Base-by-base conservation (phyloP, 495 filamentous ascomycete species). In the Talaromyces proteolyticus region DNA sequence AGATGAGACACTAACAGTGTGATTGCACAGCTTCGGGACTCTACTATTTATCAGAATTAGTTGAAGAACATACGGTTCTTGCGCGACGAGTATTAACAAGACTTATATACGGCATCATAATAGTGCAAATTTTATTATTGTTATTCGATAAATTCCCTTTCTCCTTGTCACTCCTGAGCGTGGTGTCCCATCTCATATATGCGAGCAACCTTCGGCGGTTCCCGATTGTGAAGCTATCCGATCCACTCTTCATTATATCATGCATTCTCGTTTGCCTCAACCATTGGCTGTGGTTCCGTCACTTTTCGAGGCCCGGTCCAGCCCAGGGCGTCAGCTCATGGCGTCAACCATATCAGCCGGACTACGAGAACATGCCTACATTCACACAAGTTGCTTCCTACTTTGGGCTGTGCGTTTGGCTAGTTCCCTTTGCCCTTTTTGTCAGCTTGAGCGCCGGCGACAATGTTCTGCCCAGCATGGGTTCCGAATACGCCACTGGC, bases 341-440 rank as follows among this genome's bases (percentile, higher is more conserved):
- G 67, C 67, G 74, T 49, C 68, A 81, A 47, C 80, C 80, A 51
- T 81, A 85, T 64, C 77, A 81, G 57, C 66, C 79, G 36, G 59
- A 62, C 47, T 58, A 65, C 23, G 66, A 71, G 10, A 73, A 84
- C 47, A 68, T 89, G 48, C 93, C 93, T 2, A 84, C 80, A 26
- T 98, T 98, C 66, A 91, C 91, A 8, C 90, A 97, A 66, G 90
- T 98, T 37, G 90, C 92, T 0, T 92, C 89, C 1, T 98, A 92
- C 64, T 98, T 98, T 59, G 93, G 93, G 4, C 74, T 98, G 7
- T 96, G 89, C 62, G 89, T 98, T 12, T 98, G 93, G 93, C 77
- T 98, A 11, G 87, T 96, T 2, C 93, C 93, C 0, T 98, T 98
- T 66, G 84, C 91, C 21, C 77, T 98, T 29, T 98, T 98, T 59